Evolutionary conservation across 331 rosid genomes (phyloP).

Genomic region (Cucumis variabilis): DNA sequence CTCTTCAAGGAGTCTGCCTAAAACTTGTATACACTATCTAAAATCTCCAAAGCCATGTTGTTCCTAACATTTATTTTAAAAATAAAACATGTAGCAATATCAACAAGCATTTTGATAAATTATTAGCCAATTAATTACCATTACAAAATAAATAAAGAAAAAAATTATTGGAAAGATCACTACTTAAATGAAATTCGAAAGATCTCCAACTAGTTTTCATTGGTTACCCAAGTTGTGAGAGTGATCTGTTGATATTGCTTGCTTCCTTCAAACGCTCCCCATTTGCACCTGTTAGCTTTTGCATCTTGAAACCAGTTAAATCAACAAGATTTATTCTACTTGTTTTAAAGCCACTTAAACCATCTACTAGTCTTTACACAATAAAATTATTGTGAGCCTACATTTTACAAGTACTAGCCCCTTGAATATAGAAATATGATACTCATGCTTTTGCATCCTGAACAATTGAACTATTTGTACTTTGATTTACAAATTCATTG

Average conservation of each 20-base stretch:
- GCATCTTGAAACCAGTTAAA: conserved; percentile 97
- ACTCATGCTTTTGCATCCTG: neutral
- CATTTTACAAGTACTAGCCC: neutral
- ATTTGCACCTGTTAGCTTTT: conserved; percentile 91
- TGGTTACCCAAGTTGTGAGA: conserved; percentile 94
- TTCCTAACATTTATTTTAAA: neutral
- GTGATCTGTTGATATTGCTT: conserved; percentile 96
- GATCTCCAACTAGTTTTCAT: conserved; percentile 17
- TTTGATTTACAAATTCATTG: neutral
- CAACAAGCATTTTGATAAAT: neutral
- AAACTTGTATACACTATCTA: neutral
- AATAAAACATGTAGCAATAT: neutral
- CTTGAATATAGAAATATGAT: neutral
- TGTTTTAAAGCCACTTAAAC: conserved; percentile 84
- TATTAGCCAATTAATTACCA: neutral
- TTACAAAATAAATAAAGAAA: neutral
- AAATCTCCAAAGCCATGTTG: neutral
- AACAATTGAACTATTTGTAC: neutral
- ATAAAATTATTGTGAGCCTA: conserved; percentile 34
- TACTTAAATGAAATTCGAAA: conserved; percentile 11
- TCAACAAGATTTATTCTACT: conserved; percentile 99
- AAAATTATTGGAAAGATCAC: neutral
- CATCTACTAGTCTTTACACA: conserved; percentile 77
- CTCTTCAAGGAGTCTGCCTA: neutral
- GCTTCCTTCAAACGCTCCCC: conserved; percentile 99